These are phyloP conservation scores for Cubamyces lactineus DNA, from an alignment of 768 basidiomycete species.

Conservation along the genomic window DNA sequence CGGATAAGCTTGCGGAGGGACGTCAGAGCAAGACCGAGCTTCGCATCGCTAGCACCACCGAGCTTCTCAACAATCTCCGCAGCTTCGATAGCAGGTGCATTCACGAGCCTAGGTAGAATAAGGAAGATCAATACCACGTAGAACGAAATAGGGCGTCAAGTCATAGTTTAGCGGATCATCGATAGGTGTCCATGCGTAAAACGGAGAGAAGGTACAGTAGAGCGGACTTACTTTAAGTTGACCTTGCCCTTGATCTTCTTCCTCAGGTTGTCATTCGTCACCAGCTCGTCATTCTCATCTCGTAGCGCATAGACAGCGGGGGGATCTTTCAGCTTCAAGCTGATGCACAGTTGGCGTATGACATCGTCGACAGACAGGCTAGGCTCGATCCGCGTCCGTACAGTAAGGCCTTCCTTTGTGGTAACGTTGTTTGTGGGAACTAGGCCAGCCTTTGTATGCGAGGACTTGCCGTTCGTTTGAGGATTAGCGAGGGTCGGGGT, in stretches of 20 bases:
- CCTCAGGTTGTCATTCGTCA: conserved; percentile 86
- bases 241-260: conserved; percentile 80
- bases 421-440: conserved; percentile 87
- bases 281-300: conserved; percentile 80
- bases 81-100: conserved; percentile 79
- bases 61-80: conserved; percentile 77
- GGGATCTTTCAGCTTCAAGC: conserved; percentile 76
- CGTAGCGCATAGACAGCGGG: conserved; percentile 75
- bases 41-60: conserved; percentile 52
- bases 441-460: conserved; percentile 40
- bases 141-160: too few relatives aligned
- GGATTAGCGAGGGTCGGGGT: conserved; percentile 7
- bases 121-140: background rate
- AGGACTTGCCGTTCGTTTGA: conserved; percentile 23
- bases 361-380: conserved; percentile 85
- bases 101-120: conserved; percentile 61
- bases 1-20: conserved; percentile 80
- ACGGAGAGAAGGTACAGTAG: background rate
- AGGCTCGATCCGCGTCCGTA: conserved; percentile 84
- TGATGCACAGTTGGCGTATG: conserved; percentile 79
- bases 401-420: conserved; percentile 71
- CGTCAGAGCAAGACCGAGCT: conserved; percentile 70
- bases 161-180: too few relatives aligned
- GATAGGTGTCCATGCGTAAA: too few relatives aligned
- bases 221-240: conserved; percentile 67